Evolutionary conservation across 306 rosid species (phyloP), one percentile per base, ranked within the genome.

Genomic region (Quercus suber): DNA sequence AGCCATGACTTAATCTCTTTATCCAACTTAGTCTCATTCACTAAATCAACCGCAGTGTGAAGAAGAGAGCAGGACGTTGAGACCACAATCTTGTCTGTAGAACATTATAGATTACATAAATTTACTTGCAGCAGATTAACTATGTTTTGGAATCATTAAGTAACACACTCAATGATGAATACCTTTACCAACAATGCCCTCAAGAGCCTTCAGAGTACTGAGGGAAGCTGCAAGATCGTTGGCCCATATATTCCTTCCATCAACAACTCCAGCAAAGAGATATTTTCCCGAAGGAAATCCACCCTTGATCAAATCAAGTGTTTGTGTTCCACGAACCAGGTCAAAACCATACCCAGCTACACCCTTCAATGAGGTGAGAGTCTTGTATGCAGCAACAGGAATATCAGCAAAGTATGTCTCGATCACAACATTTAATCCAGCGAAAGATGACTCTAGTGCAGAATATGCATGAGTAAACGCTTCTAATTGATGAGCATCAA

Each of bases 161-260:
- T 21, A 72, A 52, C 20, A 65, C 56, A 73, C 33, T 63, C 20
- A 71, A 52, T 17, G 70, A 72, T 57, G 71, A 76, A 25, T 73
- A 93, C 98, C 96, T 83, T 89, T 89, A 21, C 98, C 98, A 73
- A 87, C 90, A 80, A 84, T 79, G 81, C 84, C 86, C 82, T 88
- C 91, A 78, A 93, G 87, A 5, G 71, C 82, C 67, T 87, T 82
- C 82, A 91, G 77, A 79, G 89, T 83, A 60, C 78, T 35, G 35
- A 93, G 80, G 14, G 98, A 93, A 75, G 93, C 77, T 43, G 86
- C 89, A 81, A 91, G 89, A 82, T 93, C 89, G 55, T 91, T 91
- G 58, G 96, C 93, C 98, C 98, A 93, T 79, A 89, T 91, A 80
- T 93, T 93, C 82, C 98, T 89, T 69, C 96, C 98, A 86, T 93